Evolutionary conservation across 129 eudicot genomes (phyloP).

Genomic region (Smallanthus sonchifolius): DNA sequence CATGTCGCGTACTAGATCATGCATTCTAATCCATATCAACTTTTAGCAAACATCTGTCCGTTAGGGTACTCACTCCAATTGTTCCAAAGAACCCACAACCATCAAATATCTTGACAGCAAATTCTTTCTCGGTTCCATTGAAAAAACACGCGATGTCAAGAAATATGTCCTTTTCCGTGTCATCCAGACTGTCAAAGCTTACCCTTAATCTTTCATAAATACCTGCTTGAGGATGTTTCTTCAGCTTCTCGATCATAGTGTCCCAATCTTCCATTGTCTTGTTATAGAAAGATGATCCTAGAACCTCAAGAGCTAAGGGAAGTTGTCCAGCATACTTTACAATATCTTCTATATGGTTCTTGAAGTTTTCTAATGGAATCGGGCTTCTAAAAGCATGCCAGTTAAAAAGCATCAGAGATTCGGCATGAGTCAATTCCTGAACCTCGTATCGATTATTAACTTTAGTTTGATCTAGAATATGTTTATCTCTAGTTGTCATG

Average conservation of each 20-base stretch:
- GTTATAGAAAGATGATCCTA: slow-evolving; percentile 12
- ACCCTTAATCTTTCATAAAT: slow-evolving; percentile 1
- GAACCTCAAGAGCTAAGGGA: slow-evolving; percentile 17
- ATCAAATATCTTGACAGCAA: slow-evolving; percentile 10
- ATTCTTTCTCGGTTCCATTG: slow-evolving; percentile 1
- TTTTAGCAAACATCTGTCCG: slow-evolving; percentile 14
- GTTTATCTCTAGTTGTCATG: slow-evolving; percentile 21
- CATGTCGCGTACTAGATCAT: slow-evolving; percentile 16
- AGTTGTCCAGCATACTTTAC: slow-evolving; percentile 4
- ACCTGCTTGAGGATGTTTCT: not conserved
- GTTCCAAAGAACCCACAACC: slow-evolving; percentile 10
- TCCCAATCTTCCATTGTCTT: slow-evolving; percentile 9
- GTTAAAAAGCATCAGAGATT: slow-evolving; percentile 1
- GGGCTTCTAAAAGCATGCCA: slow-evolving; percentile 25
- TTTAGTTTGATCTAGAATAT: slow-evolving; percentile 1
- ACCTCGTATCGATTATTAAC: slow-evolving; percentile 11
- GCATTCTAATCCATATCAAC: slow-evolving; percentile 20
- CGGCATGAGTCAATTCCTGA: not conserved
- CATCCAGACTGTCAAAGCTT: slow-evolving; percentile 18
- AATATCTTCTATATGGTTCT: not conserved
- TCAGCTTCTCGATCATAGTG: not conserved
- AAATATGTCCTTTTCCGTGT: slow-evolving; percentile 18
- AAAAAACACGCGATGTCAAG: slow-evolving; percentile 26
- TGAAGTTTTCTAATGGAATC: not conserved
- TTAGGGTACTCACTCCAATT: slow-evolving; percentile 11